A percentile compares a stretch with the other conserved stretches of the same genome.
Evolutionary conservation across 1,139 yeast genomes (phyloP).

Genomic region (Pichia sp.): DNA sequence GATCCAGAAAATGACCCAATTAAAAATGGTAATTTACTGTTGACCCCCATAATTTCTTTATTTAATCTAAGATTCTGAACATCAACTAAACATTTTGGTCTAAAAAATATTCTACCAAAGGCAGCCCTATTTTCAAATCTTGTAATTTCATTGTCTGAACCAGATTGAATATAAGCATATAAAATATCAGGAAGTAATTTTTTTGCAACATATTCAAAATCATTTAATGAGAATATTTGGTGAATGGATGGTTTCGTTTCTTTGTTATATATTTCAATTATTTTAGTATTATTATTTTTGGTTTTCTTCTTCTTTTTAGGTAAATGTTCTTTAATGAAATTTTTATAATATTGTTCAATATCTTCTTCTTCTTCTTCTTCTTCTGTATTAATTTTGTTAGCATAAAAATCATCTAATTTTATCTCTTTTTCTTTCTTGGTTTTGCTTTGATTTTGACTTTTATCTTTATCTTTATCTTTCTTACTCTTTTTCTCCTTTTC

Average conservation of each 20-base stretch:
- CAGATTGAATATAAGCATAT: conserved; percentile 28
- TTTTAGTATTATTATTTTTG: no score
- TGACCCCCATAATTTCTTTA: conserved; percentile 36
- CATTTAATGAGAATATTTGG: conserved; percentile 28
- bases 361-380: not conserved
- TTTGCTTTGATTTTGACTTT: no score
- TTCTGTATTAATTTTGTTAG: not conserved
- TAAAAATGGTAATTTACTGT: conserved; percentile 44
- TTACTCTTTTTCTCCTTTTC: no score
- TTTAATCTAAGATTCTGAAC: conserved; percentile 32
- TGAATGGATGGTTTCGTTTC: conserved; percentile 14
- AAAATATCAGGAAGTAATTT: conserved; percentile 24
- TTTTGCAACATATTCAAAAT: conserved; percentile 30
- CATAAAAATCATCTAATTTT: no score
- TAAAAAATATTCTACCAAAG: conserved; percentile 30
- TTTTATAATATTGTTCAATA: conserved; percentile 5
- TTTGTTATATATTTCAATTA: no score
- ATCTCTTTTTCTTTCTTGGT: no score
- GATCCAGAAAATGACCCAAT: conserved; percentile 60
- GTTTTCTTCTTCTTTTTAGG: no score
- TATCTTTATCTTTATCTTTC: not conserved
- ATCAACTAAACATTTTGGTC: conserved; percentile 39
- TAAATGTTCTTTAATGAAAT: conserved; percentile 1
- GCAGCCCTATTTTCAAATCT: conserved; percentile 30
- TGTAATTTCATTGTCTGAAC: conserved; percentile 29